Base-by-base conservation (phyloP, 2,329 filamentous ascomycete genomes). In the Phoma sp. region DNA sequence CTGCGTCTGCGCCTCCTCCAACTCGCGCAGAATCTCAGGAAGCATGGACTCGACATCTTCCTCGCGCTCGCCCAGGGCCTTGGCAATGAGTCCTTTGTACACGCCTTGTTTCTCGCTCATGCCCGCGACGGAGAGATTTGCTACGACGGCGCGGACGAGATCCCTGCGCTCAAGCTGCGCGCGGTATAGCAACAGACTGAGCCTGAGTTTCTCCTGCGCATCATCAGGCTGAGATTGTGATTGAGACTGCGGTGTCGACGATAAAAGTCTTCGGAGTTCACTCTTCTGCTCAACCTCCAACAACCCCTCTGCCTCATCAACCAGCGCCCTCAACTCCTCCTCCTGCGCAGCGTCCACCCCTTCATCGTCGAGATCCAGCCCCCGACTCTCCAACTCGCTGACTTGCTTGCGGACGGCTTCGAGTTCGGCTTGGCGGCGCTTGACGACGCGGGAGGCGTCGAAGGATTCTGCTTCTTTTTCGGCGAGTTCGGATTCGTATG, bases 51-150 rank as follows among this genome's bases (percentile, higher is more conserved):
- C 89, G 29, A 92, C 81, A 59, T 85, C 87, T 61, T 90, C 87
- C 52, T 90, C 87, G 61, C 84, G 81, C 14, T 87, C 81, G 21
- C 87, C 87, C 23, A 92, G 78, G 54, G 89, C 91, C 55, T 84
- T 83, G 54, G 84, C 84, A 26, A 92, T 84, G 25, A 92, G 80
- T 49, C 83, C 83, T 57, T 88, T 83, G 73, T 93, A 93, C 71
- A 87, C 86, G 62, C 87, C 87, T 60, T 90, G 89, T 69, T 87
- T 87, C 72, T 91, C 88, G 29, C 87, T 86, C 30, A 88, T 86
- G 34, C 89, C 89, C 10, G 89, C 87, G 58, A 87, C 82, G 37
- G 84, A 84, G 38, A 91, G 78, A 11, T 87, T 87, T 43, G 86
- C 82, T 33, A 90, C 85, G 58, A 92, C 91, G 56, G 90, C 87